Percentiles rank a stretch among this genome's conserved stretches.
phyloP scores from a whole-genome alignment of 2,329 filamentous ascomycete species.

The Sphaerulina vaccinii region DNA sequence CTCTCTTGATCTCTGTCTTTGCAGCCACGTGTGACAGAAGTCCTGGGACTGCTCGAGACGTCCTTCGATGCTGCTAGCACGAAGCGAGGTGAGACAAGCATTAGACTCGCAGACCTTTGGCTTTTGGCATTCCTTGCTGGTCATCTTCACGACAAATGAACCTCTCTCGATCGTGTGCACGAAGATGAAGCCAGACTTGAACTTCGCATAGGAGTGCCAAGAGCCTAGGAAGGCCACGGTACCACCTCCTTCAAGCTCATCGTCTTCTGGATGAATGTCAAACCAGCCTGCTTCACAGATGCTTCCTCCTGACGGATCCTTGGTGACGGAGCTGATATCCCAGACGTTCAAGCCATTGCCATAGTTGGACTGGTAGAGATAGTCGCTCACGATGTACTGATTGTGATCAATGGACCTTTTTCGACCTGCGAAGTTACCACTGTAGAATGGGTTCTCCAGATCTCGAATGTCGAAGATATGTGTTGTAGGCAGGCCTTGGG shows the following conservation, averaged over 20 bases:
- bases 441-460: slow-evolving; percentile 44
- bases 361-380: slow-evolving; percentile 42
- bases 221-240: slow-evolving; percentile 42
- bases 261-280: slow-evolving; percentile 54
- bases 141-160: slow-evolving; percentile 48
- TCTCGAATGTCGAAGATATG: slow-evolving; percentile 52
- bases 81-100: slow-evolving; percentile 15
- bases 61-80: slow-evolving; percentile 17
- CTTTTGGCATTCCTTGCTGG: slow-evolving; percentile 18
- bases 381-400: slow-evolving; percentile 41
- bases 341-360: slow-evolving; percentile 39
- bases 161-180: slow-evolving; percentile 56
- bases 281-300: slow-evolving; percentile 52
- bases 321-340: slow-evolving; percentile 38
- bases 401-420: slow-evolving; percentile 43
- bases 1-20: slow-evolving; percentile 20
- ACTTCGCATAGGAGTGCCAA: slow-evolving; percentile 52
- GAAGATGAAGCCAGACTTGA: slow-evolving; percentile 52
- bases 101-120: slow-evolving; percentile 22
- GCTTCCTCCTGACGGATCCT: slow-evolving; percentile 46
- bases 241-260: slow-evolving; percentile 38
- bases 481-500: slow-evolving; percentile 38
- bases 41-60: slow-evolving; percentile 21
- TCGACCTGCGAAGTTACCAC: slow-evolving; percentile 39
- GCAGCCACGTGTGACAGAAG: slow-evolving; percentile 22